Evolutionary conservation across 805 yeast genomes (phyloP).

Genomic region (Maudiozyma turicensis): DNA sequence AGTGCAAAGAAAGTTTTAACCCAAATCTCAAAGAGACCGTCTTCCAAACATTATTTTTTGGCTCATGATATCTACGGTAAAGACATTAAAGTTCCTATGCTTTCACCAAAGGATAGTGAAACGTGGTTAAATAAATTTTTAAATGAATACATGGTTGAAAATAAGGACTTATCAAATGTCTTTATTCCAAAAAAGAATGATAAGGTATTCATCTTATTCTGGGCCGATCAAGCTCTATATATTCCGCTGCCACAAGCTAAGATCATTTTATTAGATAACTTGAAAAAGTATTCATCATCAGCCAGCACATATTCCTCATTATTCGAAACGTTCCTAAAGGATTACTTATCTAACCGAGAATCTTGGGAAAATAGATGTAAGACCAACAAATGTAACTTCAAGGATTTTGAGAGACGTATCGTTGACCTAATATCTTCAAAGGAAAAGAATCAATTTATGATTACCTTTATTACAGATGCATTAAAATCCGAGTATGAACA

Average conservation of each 20-base stretch:
- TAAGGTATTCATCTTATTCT: constrained; percentile 48
- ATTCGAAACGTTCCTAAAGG: constrained; percentile 36
- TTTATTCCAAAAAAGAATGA: constrained; percentile 47
- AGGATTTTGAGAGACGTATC: constrained; percentile 46
- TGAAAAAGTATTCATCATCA: constrained; percentile 29
- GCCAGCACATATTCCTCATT: constrained; percentile 36
- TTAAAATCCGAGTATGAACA: constrained; percentile 38
- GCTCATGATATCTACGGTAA: constrained; percentile 50
- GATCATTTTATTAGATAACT: constrained; percentile 35
- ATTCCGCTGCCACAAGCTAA: constrained; percentile 49
- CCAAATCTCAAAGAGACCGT: constrained; percentile 31
- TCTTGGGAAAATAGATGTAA: constrained; percentile 36
- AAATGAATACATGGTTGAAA: constrained; percentile 43
- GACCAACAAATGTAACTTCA: constrained; percentile 41
- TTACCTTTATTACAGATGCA: constrained; percentile 49
- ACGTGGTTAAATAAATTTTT: constrained; percentile 34
- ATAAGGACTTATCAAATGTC: constrained; percentile 35
- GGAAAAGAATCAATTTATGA: constrained; percentile 48
- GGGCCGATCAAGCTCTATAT: constrained; percentile 56
- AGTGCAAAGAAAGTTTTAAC: constrained; percentile 33
- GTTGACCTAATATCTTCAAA: constrained; percentile 51
- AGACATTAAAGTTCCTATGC: constrained; percentile 37
- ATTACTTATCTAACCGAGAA: constrained; percentile 39
- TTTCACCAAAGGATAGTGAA: constrained; percentile 58
- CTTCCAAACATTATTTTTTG: constrained; percentile 38